A percentile compares a stretch with the other conserved stretches of the same genome.
phyloP scores from a whole-genome alignment of 1,284 basidiomycete species.

The Lentinula novae-zelandiae region DNA sequence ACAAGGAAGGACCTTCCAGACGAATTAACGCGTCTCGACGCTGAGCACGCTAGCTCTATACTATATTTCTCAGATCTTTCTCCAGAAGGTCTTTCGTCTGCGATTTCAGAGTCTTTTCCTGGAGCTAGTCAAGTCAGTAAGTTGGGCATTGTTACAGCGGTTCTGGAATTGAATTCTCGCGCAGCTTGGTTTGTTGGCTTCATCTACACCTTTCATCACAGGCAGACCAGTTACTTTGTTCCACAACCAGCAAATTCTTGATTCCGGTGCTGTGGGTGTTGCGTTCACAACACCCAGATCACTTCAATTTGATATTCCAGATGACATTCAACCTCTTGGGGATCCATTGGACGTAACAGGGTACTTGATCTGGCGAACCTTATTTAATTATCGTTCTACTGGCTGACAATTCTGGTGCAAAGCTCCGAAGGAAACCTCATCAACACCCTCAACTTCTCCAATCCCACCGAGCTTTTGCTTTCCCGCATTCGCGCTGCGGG shows the following conservation, averaged over 20 bases:
- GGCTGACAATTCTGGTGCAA: not conserved
- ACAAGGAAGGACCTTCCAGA: constrained; percentile 27
- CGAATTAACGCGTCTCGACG: constrained; percentile 33
- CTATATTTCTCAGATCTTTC: constrained; percentile 62
- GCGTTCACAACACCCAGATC: constrained; percentile 40
- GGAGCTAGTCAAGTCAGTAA: constrained; percentile 47
- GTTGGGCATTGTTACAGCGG: constrained; percentile 1
- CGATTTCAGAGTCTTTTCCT: constrained; percentile 43
- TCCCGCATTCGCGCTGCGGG: constrained; percentile 45
- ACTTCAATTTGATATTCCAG: constrained; percentile 40
- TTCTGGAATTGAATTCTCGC: constrained; percentile 11
- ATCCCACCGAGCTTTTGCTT: constrained; percentile 72
- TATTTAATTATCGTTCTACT: not conserved
- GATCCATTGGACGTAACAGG: constrained; percentile 51
- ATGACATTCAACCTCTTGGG: constrained; percentile 51
- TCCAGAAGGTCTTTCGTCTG: constrained; percentile 56
- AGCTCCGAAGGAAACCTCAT: constrained; percentile 83
- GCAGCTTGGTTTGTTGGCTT: constrained; percentile 69
- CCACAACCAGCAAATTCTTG: constrained; percentile 51
- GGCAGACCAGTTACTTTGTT: constrained; percentile 79
- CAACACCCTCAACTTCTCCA: constrained; percentile 55
- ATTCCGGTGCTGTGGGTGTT: constrained; percentile 73
- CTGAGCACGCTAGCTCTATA: constrained; percentile 41
- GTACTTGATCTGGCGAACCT: constrained; percentile 28
- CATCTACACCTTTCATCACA: constrained; percentile 85